Evolutionary conservation across 2,329 filamentous ascomycete species (phyloP).

Genomic region (Claviceps monticola): DNA sequence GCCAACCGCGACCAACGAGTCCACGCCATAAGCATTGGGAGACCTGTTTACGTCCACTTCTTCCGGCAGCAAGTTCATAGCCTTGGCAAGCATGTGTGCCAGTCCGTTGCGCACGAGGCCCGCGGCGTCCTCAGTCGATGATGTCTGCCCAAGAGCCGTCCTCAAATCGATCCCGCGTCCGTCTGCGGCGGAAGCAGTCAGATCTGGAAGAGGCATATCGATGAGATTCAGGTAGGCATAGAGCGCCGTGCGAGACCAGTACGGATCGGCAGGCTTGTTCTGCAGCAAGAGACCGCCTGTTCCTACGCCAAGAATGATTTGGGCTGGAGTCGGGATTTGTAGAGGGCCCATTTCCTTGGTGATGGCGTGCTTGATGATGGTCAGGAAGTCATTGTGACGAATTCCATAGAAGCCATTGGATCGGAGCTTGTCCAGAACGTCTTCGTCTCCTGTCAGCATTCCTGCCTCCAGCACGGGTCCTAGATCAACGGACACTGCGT

Average conservation of each 20-base stretch:
- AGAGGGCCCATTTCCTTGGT: constrained; percentile 16
- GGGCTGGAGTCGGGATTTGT: constrained; percentile 24
- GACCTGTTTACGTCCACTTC: constrained; percentile 29
- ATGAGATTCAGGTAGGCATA: constrained; percentile 34
- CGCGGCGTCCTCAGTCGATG: constrained; percentile 15
- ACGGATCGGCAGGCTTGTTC: constrained; percentile 37
- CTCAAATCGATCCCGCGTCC: constrained; percentile 15
- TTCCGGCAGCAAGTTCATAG: constrained; percentile 29
- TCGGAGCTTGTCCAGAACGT: constrained; percentile 32
- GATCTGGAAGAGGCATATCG: constrained; percentile 25
- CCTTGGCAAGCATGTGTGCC: constrained; percentile 26
- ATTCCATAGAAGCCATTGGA: constrained; percentile 41
- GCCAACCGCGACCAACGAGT: constrained; percentile 38
- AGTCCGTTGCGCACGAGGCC: constrained; percentile 23
- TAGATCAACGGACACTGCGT: constrained; percentile 34
- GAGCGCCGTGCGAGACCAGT: constrained; percentile 36
- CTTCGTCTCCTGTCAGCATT: constrained; percentile 37
- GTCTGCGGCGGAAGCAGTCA: constrained; percentile 9
- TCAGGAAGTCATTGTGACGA: constrained; percentile 34
- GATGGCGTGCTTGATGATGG: constrained; percentile 32
- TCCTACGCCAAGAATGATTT: constrained; percentile 38
- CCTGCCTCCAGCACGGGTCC: constrained; percentile 39
- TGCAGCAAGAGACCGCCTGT: constrained; percentile 39
- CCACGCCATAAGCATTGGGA: constrained; percentile 34
- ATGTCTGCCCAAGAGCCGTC: constrained; percentile 18